Evolutionary conservation across 2,329 filamentous ascomycete genomes (phyloP).

Genomic region (Coniosporium tulheliwenetii): DNA sequence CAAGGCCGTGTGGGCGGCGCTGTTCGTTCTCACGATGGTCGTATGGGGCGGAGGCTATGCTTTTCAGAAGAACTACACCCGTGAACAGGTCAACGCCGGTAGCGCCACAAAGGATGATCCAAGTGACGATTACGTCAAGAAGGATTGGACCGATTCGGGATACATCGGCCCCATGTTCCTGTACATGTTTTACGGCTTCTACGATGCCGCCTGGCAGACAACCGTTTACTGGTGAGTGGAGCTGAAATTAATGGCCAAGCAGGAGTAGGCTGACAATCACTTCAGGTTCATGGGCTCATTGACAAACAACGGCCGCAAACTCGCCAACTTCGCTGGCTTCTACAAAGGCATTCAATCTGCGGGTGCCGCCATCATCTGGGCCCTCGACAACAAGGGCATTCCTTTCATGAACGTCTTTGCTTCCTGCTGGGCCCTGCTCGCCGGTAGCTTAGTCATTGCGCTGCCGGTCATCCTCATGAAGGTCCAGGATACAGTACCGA

Average conservation of each 20-base stretch:
- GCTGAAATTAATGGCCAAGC: neutral
- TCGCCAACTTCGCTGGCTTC: conserved; percentile 82
- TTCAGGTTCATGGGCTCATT: conserved; percentile 76
- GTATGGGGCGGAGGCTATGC: conserved; percentile 76
- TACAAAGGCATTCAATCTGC: conserved; percentile 89
- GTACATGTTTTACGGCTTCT: conserved; percentile 83
- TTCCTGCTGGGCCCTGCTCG: conserved; percentile 60
- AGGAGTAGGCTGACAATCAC: neutral
- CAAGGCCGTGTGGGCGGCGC: conserved; percentile 41
- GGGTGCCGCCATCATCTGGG: conserved; percentile 62
- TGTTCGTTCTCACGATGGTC: conserved; percentile 56
- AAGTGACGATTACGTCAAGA: conserved; percentile 15
- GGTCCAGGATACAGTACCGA: conserved; percentile 63
- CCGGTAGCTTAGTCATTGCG: conserved; percentile 59
- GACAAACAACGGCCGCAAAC: conserved; percentile 81
- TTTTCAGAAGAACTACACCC: conserved; percentile 50
- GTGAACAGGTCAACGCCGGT: conserved; percentile 13
- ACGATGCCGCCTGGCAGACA: conserved; percentile 82
- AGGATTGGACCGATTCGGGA: conserved; percentile 51
- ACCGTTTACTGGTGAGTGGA: conserved; percentile 62
- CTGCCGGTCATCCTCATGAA: conserved; percentile 63
- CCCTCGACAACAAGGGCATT: conserved; percentile 42
- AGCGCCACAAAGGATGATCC: conserved; percentile 5
- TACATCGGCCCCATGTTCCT: conserved; percentile 73
- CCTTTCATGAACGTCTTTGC: conserved; percentile 60